Percentiles rank a stretch among this genome's conserved stretches.
phyloP scores from a whole-genome alignment of 2,329 filamentous ascomycete species.

The Emergomyces orientalis region DNA sequence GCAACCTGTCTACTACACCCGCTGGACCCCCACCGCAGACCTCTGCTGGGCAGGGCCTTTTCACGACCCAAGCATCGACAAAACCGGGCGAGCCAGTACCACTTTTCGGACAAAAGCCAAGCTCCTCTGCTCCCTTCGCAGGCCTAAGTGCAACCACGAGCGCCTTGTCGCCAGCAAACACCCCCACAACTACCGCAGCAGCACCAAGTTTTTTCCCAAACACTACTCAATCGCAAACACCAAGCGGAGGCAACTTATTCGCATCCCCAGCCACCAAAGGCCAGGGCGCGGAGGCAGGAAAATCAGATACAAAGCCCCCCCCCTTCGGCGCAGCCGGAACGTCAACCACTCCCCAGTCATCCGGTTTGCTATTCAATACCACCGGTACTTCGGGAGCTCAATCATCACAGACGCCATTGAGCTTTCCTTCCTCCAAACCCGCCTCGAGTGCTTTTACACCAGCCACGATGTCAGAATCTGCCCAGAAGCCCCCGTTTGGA shows the following conservation, averaged over 20 bases:
- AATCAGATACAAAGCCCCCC: slow-evolving; percentile 10
- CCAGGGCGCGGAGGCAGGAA: slow-evolving; percentile 1
- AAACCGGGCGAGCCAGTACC: slow-evolving; percentile 20
- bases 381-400: slow-evolving; percentile 7
- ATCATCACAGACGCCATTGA: slow-evolving; percentile 6
- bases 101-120: slow-evolving; percentile 1
- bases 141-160: slow-evolving; percentile 13
- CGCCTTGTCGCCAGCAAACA: slow-evolving; percentile 19
- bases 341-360: slow-evolving; percentile 12
- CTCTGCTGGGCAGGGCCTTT: slow-evolving; percentile 23
- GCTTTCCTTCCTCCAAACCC: slow-evolving; percentile 8
- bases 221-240: slow-evolving; percentile 25
- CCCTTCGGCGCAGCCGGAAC: slow-evolving; percentile 16
- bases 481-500: slow-evolving; percentile 9
- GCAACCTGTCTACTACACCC: slow-evolving; percentile 41
- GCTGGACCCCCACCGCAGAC: slow-evolving; percentile 39
- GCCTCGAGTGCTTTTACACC: slow-evolving; percentile 15
- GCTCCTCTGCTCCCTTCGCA: not conserved
- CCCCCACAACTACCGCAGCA: slow-evolving; percentile 17
- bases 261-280: slow-evolving; percentile 5
- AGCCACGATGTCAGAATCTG: slow-evolving; percentile 23
- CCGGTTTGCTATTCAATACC: slow-evolving; percentile 12
- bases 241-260: slow-evolving; percentile 23
- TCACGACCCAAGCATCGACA: slow-evolving; percentile 19
- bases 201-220: slow-evolving; percentile 20